phyloP scores from a whole-genome alignment of 2,329 filamentous ascomycete genomes.

The Allantophomopsis lycopodina region DNA sequence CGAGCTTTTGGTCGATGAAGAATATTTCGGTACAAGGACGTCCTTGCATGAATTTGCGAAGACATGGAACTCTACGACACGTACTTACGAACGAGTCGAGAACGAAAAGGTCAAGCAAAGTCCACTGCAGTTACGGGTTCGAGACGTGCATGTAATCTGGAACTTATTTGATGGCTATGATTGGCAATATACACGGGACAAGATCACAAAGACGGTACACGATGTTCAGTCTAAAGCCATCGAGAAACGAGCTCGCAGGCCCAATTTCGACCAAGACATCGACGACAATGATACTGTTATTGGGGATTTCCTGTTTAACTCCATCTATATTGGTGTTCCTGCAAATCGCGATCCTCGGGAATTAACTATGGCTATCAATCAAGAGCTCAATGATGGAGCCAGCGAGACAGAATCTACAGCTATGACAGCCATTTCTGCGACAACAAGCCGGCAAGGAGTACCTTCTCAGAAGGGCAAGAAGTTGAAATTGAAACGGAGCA shows the following conservation, averaged over 20 bases:
- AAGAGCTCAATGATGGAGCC: conserved; percentile 69
- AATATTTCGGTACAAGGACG: conserved; percentile 58
- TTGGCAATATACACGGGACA: conserved; percentile 77
- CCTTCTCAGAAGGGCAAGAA: conserved; percentile 31
- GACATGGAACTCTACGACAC: conserved; percentile 67
- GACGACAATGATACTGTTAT: conserved; percentile 76
- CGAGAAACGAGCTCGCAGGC: conserved; percentile 52
- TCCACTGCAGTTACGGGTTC: conserved; percentile 64
- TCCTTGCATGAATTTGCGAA: conserved; percentile 54
- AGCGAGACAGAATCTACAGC: conserved; percentile 87
- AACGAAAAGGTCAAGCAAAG: conserved; percentile 46
- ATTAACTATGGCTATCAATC: conserved; percentile 72
- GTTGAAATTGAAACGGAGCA: conserved; percentile 71
- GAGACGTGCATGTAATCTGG: conserved; percentile 91
- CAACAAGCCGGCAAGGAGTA: conserved; percentile 33
- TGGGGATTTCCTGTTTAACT: conserved; percentile 95
- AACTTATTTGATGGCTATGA: conserved; percentile 97
- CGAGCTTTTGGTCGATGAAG: conserved; percentile 60
- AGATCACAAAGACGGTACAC: conserved; percentile 77
- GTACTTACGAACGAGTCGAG: conserved; percentile 57
- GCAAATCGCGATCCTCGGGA: conserved; percentile 75
- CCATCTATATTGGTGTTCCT: conserved; percentile 91
- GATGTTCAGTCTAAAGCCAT: conserved; percentile 74
- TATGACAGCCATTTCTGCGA: conserved; percentile 54
- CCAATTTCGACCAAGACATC: conserved; percentile 46